Conservation (phyloP, 805 yeast genomes). For the Diddensiella santjacobensis region DNA sequence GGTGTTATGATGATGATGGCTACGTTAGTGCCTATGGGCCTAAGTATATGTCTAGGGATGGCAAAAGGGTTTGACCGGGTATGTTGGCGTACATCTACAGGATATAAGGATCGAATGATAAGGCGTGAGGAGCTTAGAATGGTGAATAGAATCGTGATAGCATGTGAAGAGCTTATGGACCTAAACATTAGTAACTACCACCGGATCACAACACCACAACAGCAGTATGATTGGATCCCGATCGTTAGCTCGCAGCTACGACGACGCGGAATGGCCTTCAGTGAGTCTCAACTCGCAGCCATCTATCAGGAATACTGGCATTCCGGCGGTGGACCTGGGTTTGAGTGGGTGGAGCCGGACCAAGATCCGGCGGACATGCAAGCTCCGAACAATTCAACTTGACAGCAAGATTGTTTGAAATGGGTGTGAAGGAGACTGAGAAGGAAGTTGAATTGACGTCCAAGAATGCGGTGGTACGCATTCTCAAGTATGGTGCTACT, state of each 20-base stretch:
- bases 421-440: constrained; percentile 67
- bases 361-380: constrained; percentile 71
- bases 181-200: constrained; percentile 9
- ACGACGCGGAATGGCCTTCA: constrained; percentile 16
- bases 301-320: constrained; percentile 80
- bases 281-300: constrained; percentile 54
- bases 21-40: background rate
- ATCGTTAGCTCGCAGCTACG: constrained; percentile 12
- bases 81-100: background rate
- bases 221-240: background rate
- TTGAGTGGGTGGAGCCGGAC: constrained; percentile 87
- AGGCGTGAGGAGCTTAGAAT: constrained; percentile 16
- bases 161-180: constrained; percentile 21
- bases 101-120: background rate
- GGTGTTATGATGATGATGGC: background rate
- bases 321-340: constrained; percentile 69
- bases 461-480: constrained; percentile 40
- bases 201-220: background rate
- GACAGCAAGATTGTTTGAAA: constrained; percentile 22
- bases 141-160: constrained; percentile 24
- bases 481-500: constrained; percentile 86
- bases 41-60: background rate
- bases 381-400: background rate
- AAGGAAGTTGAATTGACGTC: constrained; percentile 57
- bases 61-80: background rate